A percentile compares a stretch with the other conserved stretches of the same genome.
These are phyloP conservation scores for Calonectria leucothoes DNA, from an alignment of 2,329 filamentous ascomycete genomes.

Conservation along the genomic window DNA sequence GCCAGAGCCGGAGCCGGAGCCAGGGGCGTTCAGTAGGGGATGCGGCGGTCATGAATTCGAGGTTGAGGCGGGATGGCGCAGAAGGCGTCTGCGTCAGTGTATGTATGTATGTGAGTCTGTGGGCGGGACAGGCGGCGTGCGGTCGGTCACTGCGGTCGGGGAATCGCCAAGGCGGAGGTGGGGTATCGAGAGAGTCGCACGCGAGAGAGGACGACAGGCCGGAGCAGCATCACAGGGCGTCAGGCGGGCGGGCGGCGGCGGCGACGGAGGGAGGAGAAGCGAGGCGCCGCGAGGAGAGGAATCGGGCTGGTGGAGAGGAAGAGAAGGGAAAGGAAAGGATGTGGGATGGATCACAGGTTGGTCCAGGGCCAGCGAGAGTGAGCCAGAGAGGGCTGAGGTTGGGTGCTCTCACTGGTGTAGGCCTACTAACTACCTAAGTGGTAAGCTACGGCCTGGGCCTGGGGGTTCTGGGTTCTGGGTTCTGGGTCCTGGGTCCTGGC, in stretches of 20 bases:
- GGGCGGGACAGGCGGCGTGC: conserved; percentile 23
- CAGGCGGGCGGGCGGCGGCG: background rate
- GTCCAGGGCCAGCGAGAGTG: conserved; percentile 10
- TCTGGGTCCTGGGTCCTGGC: background rate
- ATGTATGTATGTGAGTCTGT: conserved; percentile 13
- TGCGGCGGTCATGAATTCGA: conserved; percentile 41
- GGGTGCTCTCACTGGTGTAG: conserved; percentile 1
- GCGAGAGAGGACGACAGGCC: conserved; percentile 22
- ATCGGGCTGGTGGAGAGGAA: conserved; percentile 18
- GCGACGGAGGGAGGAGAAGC: background rate
- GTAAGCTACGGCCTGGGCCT: background rate
- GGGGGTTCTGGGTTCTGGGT: background rate
- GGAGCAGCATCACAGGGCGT: conserved; percentile 22
- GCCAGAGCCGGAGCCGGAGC: conserved; percentile 33
- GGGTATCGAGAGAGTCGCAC: conserved; percentile 29
- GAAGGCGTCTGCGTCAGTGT: conserved; percentile 14
- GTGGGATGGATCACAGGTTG: conserved; percentile 26
- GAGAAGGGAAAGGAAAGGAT: conserved; percentile 11
- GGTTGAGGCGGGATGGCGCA: conserved; percentile 21
- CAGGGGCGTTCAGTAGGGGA: conserved; percentile 33
- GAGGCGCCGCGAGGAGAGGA: background rate
- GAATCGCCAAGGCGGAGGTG: conserved; percentile 38
- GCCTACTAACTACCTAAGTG: conserved; percentile 1
- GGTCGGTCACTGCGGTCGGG: conserved; percentile 24
- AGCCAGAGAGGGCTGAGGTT: conserved; percentile 18